Conservation (phyloP, 179 eudicot species). For the Beta macrorhiza region DNA sequence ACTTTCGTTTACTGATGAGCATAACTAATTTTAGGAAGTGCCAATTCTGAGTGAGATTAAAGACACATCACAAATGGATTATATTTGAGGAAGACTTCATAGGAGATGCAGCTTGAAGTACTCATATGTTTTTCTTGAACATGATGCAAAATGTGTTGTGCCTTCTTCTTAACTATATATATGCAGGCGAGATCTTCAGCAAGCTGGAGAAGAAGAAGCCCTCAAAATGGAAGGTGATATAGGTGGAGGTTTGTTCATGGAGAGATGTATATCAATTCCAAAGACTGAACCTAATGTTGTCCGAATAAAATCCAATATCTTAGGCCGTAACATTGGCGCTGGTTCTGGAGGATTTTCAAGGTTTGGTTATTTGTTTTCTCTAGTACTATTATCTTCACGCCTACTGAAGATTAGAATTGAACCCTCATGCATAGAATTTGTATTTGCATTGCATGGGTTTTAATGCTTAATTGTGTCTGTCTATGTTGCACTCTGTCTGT, state of each 20-base stretch:
- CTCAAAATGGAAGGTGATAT: slow-evolving; percentile 81
- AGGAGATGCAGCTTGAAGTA: not conserved
- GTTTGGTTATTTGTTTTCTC: slow-evolving; percentile 33
- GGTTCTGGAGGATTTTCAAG: slow-evolving; percentile 99
- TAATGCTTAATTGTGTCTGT: not conserved
- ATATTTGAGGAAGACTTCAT: not conserved
- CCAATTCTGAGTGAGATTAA: not conserved
- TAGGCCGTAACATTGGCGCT: slow-evolving; percentile 89
- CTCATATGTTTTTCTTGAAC: not conserved
- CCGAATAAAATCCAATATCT: slow-evolving; percentile 64
- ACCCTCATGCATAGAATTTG: not conserved
- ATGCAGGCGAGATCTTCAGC: slow-evolving; percentile 75
- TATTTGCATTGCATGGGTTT: not conserved
- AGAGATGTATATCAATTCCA: slow-evolving; percentile 60
- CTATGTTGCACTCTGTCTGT: not conserved
- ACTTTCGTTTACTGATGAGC: not conserved
- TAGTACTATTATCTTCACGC: not conserved
- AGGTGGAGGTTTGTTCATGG: slow-evolving; percentile 80
- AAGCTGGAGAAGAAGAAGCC: slow-evolving; percentile 82
- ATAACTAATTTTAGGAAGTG: not conserved
- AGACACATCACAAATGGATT: slow-evolving; percentile 7
- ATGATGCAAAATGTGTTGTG: slow-evolving; percentile 1
- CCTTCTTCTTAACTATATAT: not conserved
- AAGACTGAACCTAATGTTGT: slow-evolving; percentile 49
- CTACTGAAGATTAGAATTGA: not conserved